Percentiles rank a stretch among this genome's conserved stretches.
These are phyloP conservation scores for Fragilariopsis cylindrus DNA, from an alignment of 108 stramenopile genomes.

Conservation along the genomic window DNA sequence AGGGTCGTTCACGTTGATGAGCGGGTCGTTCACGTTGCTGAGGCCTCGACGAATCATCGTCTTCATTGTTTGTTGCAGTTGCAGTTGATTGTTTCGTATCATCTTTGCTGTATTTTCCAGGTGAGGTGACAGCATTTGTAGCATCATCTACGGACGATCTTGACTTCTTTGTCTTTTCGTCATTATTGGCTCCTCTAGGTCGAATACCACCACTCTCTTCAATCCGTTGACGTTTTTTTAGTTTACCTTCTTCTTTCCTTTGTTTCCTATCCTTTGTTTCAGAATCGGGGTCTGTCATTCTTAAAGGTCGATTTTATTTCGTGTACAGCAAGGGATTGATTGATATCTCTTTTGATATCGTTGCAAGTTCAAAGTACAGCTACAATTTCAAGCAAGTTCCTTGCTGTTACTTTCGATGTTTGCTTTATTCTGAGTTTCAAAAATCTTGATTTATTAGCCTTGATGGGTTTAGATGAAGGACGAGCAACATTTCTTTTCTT, in stretches of 20 bases:
- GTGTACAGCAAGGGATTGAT: too few species aligned
- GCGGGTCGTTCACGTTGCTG: background rate
- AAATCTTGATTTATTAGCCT: too few species aligned
- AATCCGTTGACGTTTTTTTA: slow-evolving; percentile 48
- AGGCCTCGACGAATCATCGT: background rate
- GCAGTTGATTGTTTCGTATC: background rate
- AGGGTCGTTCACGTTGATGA: background rate
- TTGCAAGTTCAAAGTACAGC: too few species aligned
- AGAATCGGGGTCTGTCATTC: background rate
- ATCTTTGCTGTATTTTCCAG: background rate
- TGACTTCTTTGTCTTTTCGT: background rate
- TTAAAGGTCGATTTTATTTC: background rate
- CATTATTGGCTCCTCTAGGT: slow-evolving; percentile 31
- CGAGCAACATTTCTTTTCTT: too few species aligned
- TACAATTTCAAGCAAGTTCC: too few species aligned
- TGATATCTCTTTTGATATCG: too few species aligned
- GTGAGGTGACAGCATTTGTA: background rate
- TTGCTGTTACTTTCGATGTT: too few species aligned
- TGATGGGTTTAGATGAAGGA: too few species aligned
- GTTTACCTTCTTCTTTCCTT: slow-evolving; percentile 50
- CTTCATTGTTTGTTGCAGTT: background rate
- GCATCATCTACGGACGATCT: background rate
- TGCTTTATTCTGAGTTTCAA: too few species aligned
- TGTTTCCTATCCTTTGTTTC: slow-evolving; percentile 5
- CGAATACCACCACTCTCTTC: slow-evolving; percentile 58